These are phyloP conservation scores for Fusarium solani-melongenae DNA, from an alignment of 2,329 filamentous ascomycete species.

Conservation along the genomic window DNA sequence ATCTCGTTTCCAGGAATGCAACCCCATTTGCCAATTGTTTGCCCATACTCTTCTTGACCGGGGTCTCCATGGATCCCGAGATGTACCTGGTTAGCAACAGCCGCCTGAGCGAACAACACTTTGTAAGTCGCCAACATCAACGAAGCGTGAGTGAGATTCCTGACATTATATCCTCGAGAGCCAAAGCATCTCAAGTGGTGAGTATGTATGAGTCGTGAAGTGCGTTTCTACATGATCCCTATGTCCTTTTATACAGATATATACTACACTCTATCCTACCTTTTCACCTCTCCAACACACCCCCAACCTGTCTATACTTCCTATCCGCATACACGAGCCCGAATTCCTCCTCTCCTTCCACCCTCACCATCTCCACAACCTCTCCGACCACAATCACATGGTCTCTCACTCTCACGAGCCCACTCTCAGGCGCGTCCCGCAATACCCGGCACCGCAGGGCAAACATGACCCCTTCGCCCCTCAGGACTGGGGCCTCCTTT, in stretches of 20 bases:
- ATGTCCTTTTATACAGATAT: constrained; percentile 18
- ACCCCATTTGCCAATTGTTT: neutral
- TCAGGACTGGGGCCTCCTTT: constrained; percentile 55
- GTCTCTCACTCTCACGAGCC: constrained; percentile 61
- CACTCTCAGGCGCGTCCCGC: constrained; percentile 51
- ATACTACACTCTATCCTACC: constrained; percentile 23
- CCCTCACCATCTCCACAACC: constrained; percentile 58
- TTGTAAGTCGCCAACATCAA: neutral
- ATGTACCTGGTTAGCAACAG: neutral
- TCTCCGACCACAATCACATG: constrained; percentile 65
- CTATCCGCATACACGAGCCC: constrained; percentile 63
- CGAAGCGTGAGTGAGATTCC: neutral
- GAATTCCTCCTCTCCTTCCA: constrained; percentile 49
- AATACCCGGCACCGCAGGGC: constrained; percentile 58
- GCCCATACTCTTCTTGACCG: neutral
- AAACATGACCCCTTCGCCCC: constrained; percentile 64
- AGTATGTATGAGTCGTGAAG: neutral
- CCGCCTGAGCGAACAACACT: neutral
- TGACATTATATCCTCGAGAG: neutral
- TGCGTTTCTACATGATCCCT: neutral
- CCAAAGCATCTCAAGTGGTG: neutral
- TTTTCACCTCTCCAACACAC: constrained; percentile 44
- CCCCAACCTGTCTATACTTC: constrained; percentile 58
- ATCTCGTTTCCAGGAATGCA: neutral
- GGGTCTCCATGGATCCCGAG: neutral